A percentile compares a stretch with the other conserved stretches of the same genome.
These are phyloP conservation scores for Ophiocordyceps sinensis DNA, from an alignment of 2,329 filamentous ascomycete genomes.

Conservation along the genomic window DNA sequence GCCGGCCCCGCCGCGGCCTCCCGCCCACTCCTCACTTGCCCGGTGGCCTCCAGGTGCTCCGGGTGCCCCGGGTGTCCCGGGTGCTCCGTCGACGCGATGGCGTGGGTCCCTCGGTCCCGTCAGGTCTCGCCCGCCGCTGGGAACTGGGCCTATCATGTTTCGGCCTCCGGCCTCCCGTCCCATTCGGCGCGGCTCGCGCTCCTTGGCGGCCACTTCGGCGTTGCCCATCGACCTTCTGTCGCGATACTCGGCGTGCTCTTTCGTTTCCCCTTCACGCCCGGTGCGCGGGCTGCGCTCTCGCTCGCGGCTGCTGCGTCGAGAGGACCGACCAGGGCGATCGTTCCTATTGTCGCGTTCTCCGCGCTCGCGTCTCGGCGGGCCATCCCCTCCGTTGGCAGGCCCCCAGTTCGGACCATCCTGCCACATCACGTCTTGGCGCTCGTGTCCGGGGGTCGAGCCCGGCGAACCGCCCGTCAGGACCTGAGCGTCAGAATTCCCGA, in stretches of 20 bases:
- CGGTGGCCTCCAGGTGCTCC: conserved; percentile 6
- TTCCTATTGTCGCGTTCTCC: conserved; percentile 26
- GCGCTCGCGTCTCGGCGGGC: conserved; percentile 17
- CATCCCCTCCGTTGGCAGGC: conserved; percentile 16
- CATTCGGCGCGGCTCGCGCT: conserved; percentile 19
- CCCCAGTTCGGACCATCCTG: conserved; percentile 18
- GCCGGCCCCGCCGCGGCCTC: conserved; percentile 12
- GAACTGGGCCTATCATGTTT: conserved; percentile 16
- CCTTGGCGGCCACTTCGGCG: conserved; percentile 12
- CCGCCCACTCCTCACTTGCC: conserved; percentile 7
- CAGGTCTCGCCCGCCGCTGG: conserved; percentile 15
- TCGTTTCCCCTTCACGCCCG: conserved; percentile 30
- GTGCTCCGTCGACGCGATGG: conserved; percentile 14
- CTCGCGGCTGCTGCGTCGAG: conserved; percentile 36
- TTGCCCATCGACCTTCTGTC: conserved; percentile 25
- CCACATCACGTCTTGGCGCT: conserved; percentile 30
- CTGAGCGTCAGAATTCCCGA: conserved; percentile 41
- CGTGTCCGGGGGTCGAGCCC: conserved; percentile 31
- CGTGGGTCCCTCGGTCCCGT: conserved; percentile 17
- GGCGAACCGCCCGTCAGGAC: conserved; percentile 40
- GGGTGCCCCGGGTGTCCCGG: conserved; percentile 1
- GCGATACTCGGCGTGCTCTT: conserved; percentile 29
- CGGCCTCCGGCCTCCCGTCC: conserved; percentile 11
- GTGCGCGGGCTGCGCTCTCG: conserved; percentile 24
- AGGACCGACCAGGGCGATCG: conserved; percentile 23